Evolutionary conservation across 176 grass and related monocot genomes (phyloP).

Genomic region (Neostapfia colusana): DNA sequence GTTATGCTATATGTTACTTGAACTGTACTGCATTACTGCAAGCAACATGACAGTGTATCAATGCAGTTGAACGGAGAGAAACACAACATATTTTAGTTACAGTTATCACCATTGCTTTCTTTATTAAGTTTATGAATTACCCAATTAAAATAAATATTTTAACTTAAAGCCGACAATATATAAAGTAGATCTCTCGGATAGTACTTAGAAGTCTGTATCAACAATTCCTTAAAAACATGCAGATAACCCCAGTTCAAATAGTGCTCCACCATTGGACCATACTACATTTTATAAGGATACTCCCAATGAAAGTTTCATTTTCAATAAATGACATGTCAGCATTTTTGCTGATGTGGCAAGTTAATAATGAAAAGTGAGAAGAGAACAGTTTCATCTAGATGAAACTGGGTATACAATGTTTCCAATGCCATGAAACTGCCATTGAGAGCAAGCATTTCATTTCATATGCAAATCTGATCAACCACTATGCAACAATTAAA

Average conservation of each 20-base stretch:
- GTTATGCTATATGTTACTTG: background rate
- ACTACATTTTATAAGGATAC: slow-evolving; percentile 10
- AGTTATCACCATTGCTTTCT: background rate
- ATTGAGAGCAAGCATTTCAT: no score
- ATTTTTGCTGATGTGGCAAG: no score
- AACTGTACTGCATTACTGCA: slow-evolving; percentile 2
- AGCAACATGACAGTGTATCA: slow-evolving; percentile 5
- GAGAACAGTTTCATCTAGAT: no score
- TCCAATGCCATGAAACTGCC: no score
- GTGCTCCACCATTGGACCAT: slow-evolving; percentile 17
- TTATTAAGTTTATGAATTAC: background rate
- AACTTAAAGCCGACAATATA: background rate
- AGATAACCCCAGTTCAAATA: background rate
- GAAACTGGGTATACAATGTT: no score
- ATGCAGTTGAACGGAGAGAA: slow-evolving; percentile 10
- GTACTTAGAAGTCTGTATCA: slow-evolving; percentile 18
- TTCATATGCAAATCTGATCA: no score
- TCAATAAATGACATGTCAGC: no score
- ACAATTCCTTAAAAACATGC: no score
- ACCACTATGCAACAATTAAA: no score
- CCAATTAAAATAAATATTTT: background rate
- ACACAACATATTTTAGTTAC: background rate
- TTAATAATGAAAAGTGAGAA: no score
- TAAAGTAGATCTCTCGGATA: background rate
- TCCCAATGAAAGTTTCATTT: no score